A percentile compares a stretch with the other conserved stretches of the same genome.
phyloP scores from a whole-genome alignment of 352 stramenopile species.

The Pythium dissotocum region DNA sequence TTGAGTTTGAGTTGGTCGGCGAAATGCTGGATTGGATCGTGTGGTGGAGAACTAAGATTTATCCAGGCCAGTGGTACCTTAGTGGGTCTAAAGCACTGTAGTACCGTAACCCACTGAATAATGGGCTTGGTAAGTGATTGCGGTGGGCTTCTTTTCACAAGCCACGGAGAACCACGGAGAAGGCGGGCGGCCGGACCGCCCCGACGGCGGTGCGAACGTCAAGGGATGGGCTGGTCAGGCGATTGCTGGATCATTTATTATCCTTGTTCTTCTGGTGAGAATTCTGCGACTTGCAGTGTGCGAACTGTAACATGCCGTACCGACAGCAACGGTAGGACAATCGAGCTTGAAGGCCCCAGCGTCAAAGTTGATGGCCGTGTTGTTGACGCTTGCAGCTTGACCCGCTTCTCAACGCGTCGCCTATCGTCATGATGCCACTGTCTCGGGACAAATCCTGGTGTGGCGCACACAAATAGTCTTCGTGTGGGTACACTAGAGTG shows the following conservation, averaged over 20 bases:
- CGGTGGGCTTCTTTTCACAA: no score
- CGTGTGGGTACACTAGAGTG: no score
- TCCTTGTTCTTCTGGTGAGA: neutral
- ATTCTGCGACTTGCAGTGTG: neutral
- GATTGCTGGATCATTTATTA: neutral
- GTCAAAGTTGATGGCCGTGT: neutral
- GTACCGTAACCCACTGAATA: no score
- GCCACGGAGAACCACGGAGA: neutral
- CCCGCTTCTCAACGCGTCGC: no score
- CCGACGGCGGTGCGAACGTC: no score
- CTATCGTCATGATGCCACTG: no score
- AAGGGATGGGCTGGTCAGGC: neutral
- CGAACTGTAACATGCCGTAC: neutral
- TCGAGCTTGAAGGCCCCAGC: neutral
- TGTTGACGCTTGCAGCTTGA: neutral
- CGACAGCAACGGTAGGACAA: neutral
- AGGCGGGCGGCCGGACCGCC: neutral
- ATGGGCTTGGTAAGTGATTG: no score
- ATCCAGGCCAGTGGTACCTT: neutral
- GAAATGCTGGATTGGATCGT: neutral
- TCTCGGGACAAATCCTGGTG: no score
- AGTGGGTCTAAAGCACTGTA: no score
- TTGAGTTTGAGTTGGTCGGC: neutral
- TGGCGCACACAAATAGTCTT: no score
- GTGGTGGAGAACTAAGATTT: neutral